Evolutionary conservation across 371 early-diverging fungal species (phyloP).

Genomic region (Blakeslea trispora): DNA sequence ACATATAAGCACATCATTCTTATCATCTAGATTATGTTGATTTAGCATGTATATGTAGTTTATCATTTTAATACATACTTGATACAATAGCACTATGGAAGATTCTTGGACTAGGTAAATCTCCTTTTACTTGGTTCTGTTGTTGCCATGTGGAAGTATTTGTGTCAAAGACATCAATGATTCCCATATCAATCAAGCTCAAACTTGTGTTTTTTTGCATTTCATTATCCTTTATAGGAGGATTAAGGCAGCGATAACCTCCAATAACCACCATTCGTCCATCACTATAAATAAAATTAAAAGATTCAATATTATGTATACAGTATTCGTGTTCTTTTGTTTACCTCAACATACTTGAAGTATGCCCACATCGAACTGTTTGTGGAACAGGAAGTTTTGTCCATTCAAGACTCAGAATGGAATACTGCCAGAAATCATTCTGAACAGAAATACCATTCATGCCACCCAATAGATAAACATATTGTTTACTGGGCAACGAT

Average conservation of each 20-base stretch:
- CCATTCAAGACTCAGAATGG: not conserved
- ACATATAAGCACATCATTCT: slow-evolving; percentile 14
- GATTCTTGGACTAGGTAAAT: slow-evolving; percentile 2
- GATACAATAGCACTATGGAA: slow-evolving; percentile 13
- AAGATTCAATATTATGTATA: no score
- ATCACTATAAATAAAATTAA: not conserved
- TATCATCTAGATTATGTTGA: no score
- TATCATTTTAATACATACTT: slow-evolving; percentile 3
- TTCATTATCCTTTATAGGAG: not conserved
- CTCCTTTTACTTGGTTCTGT: slow-evolving; percentile 4
- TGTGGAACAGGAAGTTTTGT: not conserved
- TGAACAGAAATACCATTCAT: not conserved
- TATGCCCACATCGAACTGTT: slow-evolving; percentile 13
- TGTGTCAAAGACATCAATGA: slow-evolving; percentile 8
- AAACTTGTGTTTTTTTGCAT: not conserved
- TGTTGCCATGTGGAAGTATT: not conserved
- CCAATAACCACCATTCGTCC: slow-evolving; percentile 14
- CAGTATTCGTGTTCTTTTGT: no score
- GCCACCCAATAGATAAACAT: slow-evolving; percentile 17
- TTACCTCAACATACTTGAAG: slow-evolving; percentile 15
- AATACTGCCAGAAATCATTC: slow-evolving; percentile 15
- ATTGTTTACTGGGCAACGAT: not conserved
- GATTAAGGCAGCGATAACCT: slow-evolving; percentile 4
- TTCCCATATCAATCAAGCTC: slow-evolving; percentile 1
- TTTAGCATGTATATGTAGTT: no score